Evolutionary conservation across 495 filamentous ascomycete species (phyloP).

Genomic region (Trichocladium antarcticum): DNA sequence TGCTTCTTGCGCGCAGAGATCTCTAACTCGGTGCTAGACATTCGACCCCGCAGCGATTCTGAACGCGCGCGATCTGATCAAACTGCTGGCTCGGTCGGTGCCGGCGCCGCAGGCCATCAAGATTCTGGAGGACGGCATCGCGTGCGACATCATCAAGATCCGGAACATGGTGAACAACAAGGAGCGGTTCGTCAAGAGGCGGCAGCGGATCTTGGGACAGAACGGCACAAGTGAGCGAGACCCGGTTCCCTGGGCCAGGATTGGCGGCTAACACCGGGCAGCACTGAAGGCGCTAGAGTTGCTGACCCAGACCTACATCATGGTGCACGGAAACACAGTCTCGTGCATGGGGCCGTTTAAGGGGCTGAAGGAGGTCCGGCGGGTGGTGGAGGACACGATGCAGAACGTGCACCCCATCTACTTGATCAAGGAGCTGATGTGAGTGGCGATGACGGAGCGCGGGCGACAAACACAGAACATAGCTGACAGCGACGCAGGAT

Average conservation of each 20-base stretch:
- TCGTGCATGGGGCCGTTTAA: conserved; percentile 83
- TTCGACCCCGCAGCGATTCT: conserved; percentile 90
- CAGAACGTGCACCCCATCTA: conserved; percentile 67
- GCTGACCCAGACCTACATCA: conserved; percentile 85
- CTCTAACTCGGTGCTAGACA: conserved; percentile 43
- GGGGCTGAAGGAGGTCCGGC: conserved; percentile 82
- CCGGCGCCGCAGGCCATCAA: conserved; percentile 87
- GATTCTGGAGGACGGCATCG: conserved; percentile 83
- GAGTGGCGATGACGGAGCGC: neutral
- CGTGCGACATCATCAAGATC: conserved; percentile 92
- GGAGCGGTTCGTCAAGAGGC: conserved; percentile 91
- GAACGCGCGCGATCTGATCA: conserved; percentile 89
- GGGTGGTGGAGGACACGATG: conserved; percentile 93
- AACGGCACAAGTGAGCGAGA: conserved; percentile 24
- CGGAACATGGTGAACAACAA: conserved; percentile 80
- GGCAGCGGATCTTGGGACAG: conserved; percentile 77
- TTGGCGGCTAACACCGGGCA: conserved; percentile 7
- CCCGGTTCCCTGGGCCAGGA: neutral
- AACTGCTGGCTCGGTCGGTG: conserved; percentile 81
- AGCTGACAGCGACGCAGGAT: conserved; percentile 44
- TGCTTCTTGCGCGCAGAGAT: neutral
- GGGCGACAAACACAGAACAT: neutral
- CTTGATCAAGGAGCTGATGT: conserved; percentile 85
- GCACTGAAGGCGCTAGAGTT: conserved; percentile 83
- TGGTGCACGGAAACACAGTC: conserved; percentile 97